Percentiles rank a stretch among this genome's conserved stretches.
These are phyloP conservation scores for Quercus berberidifolia DNA, from an alignment of 306 rosid species.

Conservation along the genomic window DNA sequence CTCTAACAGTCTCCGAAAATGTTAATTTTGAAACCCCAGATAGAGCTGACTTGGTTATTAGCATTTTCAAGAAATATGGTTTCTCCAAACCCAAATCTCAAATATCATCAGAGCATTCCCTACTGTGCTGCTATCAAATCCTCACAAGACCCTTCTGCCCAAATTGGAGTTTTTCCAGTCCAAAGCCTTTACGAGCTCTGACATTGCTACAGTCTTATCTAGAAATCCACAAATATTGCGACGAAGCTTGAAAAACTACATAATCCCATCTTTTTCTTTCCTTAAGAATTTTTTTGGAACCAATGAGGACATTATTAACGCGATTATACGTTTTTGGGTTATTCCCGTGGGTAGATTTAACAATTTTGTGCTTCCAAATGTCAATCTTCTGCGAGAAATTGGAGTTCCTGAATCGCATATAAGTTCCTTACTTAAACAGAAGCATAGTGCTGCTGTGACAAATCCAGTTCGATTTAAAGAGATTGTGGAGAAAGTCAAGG, in stretches of 20 bases:
- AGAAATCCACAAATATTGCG: neutral
- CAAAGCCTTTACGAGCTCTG: conserved; percentile 5
- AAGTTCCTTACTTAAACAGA: neutral
- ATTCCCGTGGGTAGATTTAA: neutral
- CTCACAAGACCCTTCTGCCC: neutral
- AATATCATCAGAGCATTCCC: neutral
- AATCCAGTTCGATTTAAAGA: neutral
- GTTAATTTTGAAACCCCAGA: conserved; percentile 16
- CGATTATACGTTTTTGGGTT: neutral
- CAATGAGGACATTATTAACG: neutral
- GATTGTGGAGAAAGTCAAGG: conserved; percentile 20
- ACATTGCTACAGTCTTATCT: neutral
- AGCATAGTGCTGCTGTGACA: no score
- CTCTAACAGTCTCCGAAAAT: conserved; percentile 19
- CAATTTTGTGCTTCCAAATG: neutral
- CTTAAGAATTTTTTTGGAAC: neutral
- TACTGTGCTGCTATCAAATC: neutral
- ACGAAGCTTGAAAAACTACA: conserved; percentile 5
- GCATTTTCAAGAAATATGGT: neutral
- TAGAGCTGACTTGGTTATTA: neutral
- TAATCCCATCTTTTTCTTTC: neutral
- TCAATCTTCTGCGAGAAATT: neutral
- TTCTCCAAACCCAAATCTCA: conserved; percentile 2
- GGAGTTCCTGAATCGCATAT: conserved; percentile 4
- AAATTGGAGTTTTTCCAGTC: conserved; percentile 9